Percentiles rank a stretch among this genome's conserved stretches.
phyloP scores from a whole-genome alignment of 2,329 filamentous ascomycete genomes.

The Pseudopithomyces maydicus region DNA sequence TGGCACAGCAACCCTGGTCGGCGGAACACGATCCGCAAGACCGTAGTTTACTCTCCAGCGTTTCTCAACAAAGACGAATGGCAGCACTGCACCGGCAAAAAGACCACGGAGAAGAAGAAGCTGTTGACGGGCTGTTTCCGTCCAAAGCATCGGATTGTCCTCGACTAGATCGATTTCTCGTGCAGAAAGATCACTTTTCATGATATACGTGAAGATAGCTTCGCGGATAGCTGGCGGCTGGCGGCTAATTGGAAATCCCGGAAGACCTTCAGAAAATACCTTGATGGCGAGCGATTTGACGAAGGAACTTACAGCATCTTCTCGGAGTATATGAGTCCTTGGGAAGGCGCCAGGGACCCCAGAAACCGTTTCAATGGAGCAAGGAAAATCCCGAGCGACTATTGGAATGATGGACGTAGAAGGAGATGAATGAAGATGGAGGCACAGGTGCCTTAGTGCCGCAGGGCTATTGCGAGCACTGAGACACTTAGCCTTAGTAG shows the following conservation, averaged over 20 bases:
- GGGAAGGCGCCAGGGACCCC: conserved; percentile 26
- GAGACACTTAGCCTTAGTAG: too few relatives aligned
- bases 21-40: conserved; percentile 55
- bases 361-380: conserved; percentile 51
- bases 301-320: conserved; percentile 23
- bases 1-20: conserved; percentile 59
- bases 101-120: conserved; percentile 61
- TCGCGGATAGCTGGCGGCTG: conserved; percentile 38
- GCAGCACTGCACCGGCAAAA: conserved; percentile 59
- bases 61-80: conserved; percentile 60
- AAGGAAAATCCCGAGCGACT: conserved; percentile 39
- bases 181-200: conserved; percentile 31
- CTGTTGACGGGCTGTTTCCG: conserved; percentile 31
- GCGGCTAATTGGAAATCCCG: conserved; percentile 51
- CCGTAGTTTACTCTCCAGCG: conserved; percentile 71
- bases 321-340: conserved; percentile 34
- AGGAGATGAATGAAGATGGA: too few relatives aligned
- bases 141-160: conserved; percentile 44
- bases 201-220: conserved; percentile 53
- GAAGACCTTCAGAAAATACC: neutral
- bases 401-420: too few relatives aligned
- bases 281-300: neutral
- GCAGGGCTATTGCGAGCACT: too few relatives aligned
- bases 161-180: conserved; percentile 33
- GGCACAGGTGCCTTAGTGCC: too few relatives aligned